These are phyloP conservation scores for Cystofilobasidium macerans DNA, from an alignment of 768 basidiomycete genomes.

Conservation along the genomic window DNA sequence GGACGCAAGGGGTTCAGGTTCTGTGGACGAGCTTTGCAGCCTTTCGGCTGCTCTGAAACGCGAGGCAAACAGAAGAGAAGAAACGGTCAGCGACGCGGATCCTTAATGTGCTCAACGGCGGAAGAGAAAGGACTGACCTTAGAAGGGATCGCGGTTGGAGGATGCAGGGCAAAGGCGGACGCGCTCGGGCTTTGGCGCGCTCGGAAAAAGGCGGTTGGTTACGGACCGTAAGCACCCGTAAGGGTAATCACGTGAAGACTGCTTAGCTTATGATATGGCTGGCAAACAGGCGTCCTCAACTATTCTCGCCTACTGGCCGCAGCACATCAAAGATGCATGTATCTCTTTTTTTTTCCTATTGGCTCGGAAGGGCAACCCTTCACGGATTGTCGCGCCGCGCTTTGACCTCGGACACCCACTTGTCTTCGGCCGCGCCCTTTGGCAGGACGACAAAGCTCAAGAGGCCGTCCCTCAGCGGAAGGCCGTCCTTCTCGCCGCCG, in stretches of 20 bases:
- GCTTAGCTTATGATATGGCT: too few species aligned
- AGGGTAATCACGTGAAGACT: too few species aligned
- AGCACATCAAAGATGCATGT: too few species aligned
- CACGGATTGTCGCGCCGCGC: not conserved
- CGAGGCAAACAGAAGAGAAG: not conserved
- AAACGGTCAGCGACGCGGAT: not conserved
- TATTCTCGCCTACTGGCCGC: too few species aligned
- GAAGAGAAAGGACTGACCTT: not conserved
- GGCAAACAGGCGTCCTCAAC: too few species aligned
- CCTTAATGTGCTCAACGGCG: not conserved
- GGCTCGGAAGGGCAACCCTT: too few species aligned
- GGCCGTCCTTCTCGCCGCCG: conserved; percentile 50
- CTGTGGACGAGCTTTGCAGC: conserved; percentile 5
- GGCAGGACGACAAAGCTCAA: conserved; percentile 38
- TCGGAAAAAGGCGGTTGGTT: too few species aligned
- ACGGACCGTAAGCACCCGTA: too few species aligned
- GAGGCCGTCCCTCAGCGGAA: conserved; percentile 53
- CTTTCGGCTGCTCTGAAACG: conserved; percentile 5
- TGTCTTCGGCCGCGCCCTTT: conserved; percentile 33
- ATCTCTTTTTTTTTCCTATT: too few species aligned
- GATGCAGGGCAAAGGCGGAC: too few species aligned
- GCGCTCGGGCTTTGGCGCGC: too few species aligned
- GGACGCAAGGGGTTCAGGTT: not conserved
- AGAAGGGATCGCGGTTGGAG: not conserved
- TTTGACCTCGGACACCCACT: conserved; percentile 23